phyloP scores from a whole-genome alignment of 2,329 filamentous ascomycete genomes.

The Harringtonia lauricola region DNA sequence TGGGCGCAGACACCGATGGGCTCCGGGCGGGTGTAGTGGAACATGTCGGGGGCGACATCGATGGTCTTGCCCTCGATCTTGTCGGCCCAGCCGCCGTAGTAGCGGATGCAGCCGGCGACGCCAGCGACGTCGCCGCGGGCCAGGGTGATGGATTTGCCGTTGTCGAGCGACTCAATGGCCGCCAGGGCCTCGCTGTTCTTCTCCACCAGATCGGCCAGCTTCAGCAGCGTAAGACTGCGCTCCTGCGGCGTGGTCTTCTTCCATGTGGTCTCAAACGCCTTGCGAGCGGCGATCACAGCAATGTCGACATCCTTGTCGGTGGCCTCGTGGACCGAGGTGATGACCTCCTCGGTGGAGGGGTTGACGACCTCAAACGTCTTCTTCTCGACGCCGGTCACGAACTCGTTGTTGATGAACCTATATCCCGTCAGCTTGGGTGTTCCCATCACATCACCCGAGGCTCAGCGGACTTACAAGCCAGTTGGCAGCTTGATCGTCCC shows the following conservation, averaged over 20 bases:
- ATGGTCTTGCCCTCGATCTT: conserved; percentile 85
- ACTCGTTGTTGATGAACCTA: conserved; percentile 91
- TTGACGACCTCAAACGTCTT: conserved; percentile 91
- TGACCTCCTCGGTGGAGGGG: conserved; percentile 74
- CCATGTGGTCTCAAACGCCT: conserved; percentile 72
- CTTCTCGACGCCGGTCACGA: conserved; percentile 71
- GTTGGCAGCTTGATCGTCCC: conserved; percentile 49
- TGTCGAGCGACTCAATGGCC: conserved; percentile 77
- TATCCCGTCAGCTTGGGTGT: neutral
- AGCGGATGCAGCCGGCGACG: conserved; percentile 63
- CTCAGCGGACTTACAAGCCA: conserved; percentile 39
- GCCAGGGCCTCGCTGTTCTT: conserved; percentile 67
- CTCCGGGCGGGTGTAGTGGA: conserved; percentile 75
- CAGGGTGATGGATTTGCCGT: conserved; percentile 71
- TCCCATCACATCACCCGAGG: neutral
- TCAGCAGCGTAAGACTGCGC: conserved; percentile 59
- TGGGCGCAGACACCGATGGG: conserved; percentile 75
- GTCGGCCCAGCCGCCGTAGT: conserved; percentile 85
- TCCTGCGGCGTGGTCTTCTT: conserved; percentile 54
- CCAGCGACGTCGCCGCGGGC: conserved; percentile 64
- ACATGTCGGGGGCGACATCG: conserved; percentile 65
- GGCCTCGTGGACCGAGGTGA: conserved; percentile 72
- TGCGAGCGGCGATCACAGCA: conserved; percentile 75
- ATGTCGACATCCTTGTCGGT: conserved; percentile 77
- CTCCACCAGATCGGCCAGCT: conserved; percentile 72